Evolutionary conservation across 306 rosid species (phyloP), one percentile per base, ranked within the genome.

Genomic region (Neltuma alba): DNA sequence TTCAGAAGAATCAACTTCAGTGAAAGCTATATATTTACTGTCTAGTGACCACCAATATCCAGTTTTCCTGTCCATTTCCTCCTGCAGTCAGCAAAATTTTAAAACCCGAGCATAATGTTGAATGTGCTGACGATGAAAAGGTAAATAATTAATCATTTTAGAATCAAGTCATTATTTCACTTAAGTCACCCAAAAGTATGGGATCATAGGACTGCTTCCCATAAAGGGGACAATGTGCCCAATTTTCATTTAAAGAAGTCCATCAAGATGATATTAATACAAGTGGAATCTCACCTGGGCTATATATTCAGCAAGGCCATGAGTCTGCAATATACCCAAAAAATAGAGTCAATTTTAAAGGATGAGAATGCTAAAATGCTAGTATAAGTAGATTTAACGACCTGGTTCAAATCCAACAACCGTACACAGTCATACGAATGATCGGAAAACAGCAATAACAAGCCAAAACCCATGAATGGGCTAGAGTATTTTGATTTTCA

Each of bases 31-130:
- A 78, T 83, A 96, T 86, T 91, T 93, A 84, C 98, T 75, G 81
- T 96, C 97, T 64, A 90, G 88, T 25, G 99, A 96, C 99, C 99
- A 96, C 98, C 99, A 96, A 84, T 93, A 96, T 63, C 99, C 99
- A 76, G 81, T 89, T 86, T 93, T 96, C 68, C 99, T 84, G 62
- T 96, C 97, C 98, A 96, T 96, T 87, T 96, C 99, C 88, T 96
- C 99, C 99, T 96, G 92, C 63, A 83, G 80, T 79, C 69, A 87
- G 63, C 34, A 85, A 81, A 81, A 73, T 67, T 33, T 44, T 20
- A 42, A 65, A 81, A 80, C 30, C 38, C 25, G 74, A 66, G 63
- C 74, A 31, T 20, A 76, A 52, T 25, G 37, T 60, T 44, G 71
- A 78, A 50, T 57, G 20, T 74, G 70, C 63, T 74, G 73, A 8